Evolutionary conservation across 495 filamentous ascomycete genomes (phyloP).

Genomic region (Penicillium salamii): DNA sequence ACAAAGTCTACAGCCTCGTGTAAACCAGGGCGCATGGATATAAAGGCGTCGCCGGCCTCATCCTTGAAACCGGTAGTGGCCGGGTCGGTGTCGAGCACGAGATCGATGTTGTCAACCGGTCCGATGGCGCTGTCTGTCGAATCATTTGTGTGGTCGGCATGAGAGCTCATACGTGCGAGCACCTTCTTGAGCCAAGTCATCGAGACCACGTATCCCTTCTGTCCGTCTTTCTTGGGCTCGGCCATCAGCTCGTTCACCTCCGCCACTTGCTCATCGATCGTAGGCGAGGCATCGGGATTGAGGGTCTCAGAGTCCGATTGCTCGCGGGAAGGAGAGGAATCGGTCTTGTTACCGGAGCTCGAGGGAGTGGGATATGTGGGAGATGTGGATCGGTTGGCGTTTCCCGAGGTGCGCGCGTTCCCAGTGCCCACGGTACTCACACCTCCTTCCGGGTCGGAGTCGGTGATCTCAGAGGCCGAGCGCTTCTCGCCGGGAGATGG

Average conservation of each 20-base stretch:
- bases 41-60: slow-evolving; percentile 58
- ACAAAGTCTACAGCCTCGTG: slow-evolving; percentile 66
- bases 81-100: slow-evolving; percentile 45
- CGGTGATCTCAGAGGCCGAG: slow-evolving; percentile 48
- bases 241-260: slow-evolving; percentile 58
- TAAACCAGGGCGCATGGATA: slow-evolving; percentile 73
- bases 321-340: slow-evolving; percentile 15
- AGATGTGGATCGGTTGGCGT: slow-evolving; percentile 20
- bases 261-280: slow-evolving; percentile 76
- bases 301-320: slow-evolving; percentile 15
- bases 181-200: slow-evolving; percentile 75
- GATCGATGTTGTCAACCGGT: slow-evolving; percentile 82
- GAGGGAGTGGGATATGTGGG: slow-evolving; percentile 30
- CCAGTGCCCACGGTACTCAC: slow-evolving; percentile 12
- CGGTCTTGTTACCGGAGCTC: slow-evolving; percentile 25
- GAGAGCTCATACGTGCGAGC: slow-evolving; percentile 59
- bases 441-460: slow-evolving; percentile 28
- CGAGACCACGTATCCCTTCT: slow-evolving; percentile 77
- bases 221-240: slow-evolving; percentile 58
- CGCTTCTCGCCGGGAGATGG: slow-evolving; percentile 53
- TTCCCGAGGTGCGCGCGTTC: slow-evolving; percentile 18
- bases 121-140: slow-evolving; percentile 64
- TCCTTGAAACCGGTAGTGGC: slow-evolving; percentile 43
- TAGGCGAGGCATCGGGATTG: slow-evolving; percentile 34
- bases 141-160: slow-evolving; percentile 50